Conservation (phyloP, 345 rosid genomes). For the Angophora floribunda region DNA sequence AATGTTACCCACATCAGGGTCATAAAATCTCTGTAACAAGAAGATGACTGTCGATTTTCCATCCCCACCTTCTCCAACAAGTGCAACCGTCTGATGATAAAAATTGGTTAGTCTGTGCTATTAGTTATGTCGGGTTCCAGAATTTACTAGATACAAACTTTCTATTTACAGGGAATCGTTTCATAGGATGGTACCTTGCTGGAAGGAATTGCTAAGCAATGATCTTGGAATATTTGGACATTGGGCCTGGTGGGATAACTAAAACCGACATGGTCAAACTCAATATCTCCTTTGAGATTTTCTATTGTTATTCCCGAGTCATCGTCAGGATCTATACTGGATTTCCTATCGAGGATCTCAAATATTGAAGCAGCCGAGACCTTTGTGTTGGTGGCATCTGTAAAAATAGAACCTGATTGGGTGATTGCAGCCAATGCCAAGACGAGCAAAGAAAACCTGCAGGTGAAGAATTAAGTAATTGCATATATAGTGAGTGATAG, state of each 20-base stretch:
- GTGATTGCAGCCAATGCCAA: constrained; percentile 46
- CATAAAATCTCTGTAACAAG: constrained; percentile 58
- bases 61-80: constrained; percentile 77
- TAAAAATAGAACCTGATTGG: constrained; percentile 48
- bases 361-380: constrained; percentile 58
- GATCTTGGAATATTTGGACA: constrained; percentile 48
- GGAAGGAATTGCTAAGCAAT: constrained; percentile 42
- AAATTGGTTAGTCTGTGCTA: background rate
- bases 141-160: background rate
- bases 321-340: constrained; percentile 47
- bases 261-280: constrained; percentile 44
- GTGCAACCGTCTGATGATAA: constrained; percentile 44
- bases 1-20: constrained; percentile 52
- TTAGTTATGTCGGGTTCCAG: background rate
- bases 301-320: constrained; percentile 42
- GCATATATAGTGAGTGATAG: background rate
- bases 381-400: constrained; percentile 47
- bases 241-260: constrained; percentile 69
- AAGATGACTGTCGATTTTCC: constrained; percentile 70
- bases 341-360: constrained; percentile 45
- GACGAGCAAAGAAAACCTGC: constrained; percentile 67
- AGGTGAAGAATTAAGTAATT: background rate
- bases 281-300: constrained; percentile 50
- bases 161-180: background rate
- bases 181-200: constrained; percentile 36